Conservation (phyloP, 495 filamentous ascomycete species). For the Margaritispora aquatica region DNA sequence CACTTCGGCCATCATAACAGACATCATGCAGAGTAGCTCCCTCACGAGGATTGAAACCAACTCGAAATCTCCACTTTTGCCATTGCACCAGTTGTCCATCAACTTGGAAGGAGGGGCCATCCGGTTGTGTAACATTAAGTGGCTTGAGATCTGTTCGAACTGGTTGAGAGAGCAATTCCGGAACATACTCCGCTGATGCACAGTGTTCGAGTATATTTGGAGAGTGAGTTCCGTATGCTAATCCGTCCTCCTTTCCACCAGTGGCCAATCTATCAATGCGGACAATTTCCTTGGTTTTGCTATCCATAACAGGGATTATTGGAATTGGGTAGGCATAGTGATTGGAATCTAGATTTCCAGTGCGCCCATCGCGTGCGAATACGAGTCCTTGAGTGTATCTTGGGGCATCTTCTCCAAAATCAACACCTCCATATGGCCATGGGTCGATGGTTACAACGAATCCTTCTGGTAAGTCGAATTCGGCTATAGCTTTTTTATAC, state of each 20-base stretch:
- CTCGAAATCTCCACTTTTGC: conserved; percentile 63
- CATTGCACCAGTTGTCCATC: conserved; percentile 48
- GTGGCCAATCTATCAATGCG: conserved; percentile 53
- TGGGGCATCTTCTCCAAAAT: conserved; percentile 3
- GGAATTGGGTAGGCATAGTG: conserved; percentile 74
- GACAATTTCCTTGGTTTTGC: conserved; percentile 53
- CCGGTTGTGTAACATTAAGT: conserved; percentile 65
- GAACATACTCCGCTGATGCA: conserved; percentile 54
- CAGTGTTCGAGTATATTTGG: conserved; percentile 43
- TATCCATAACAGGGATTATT: conserved; percentile 74
- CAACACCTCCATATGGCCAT: conserved; percentile 58
- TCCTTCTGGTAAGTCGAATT: conserved; percentile 56
- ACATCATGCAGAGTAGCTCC: conserved; percentile 58
- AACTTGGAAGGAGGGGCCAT: conserved; percentile 65
- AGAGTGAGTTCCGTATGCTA: conserved; percentile 39
- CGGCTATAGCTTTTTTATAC: conserved; percentile 56
- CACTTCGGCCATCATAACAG: conserved; percentile 57
- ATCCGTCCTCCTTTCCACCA: conserved; percentile 48
- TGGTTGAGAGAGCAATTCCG: conserved; percentile 56
- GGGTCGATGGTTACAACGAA: conserved; percentile 55
- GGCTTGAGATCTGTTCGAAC: conserved; percentile 65
- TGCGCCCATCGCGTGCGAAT: conserved; percentile 43
- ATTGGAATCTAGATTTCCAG: conserved; percentile 55
- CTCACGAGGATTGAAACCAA: conserved; percentile 60
- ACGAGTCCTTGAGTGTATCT: conserved; percentile 35